Base-by-base conservation (phyloP, 169 alveolate species). In the Eimeria zaria region DNA sequence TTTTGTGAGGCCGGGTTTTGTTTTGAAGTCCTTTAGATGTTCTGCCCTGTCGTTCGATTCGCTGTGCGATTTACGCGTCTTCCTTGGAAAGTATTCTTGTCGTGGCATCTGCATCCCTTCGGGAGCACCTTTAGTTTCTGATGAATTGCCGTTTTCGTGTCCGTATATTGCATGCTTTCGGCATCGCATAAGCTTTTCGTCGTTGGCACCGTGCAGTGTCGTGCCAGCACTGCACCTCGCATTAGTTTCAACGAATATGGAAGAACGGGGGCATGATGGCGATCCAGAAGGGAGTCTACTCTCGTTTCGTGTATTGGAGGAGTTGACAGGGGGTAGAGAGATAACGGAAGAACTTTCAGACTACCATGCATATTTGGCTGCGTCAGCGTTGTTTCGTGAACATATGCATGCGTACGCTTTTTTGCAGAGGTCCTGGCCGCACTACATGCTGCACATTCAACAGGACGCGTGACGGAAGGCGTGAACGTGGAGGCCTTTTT, bases 391-490 rank as follows among this genome's bases (percentile, higher is more conserved):
- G 24, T 3, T 0, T 41, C 44, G n/a, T 18, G 64, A 64, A 39
- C 33, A 20, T 55, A 0, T 84, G 60, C 58, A 20, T 53, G 95
- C 9, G 33, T 90, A 83, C 36, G 88, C 30, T 84, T 30, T 22
- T 92, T 0, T 24, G 5, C 97, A 95, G 98, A 97, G 91, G 98
- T 97, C 36, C 67, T 98, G 80, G 98, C 98, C 14, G 98, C 97
- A 60, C 97, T 98, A 76, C 98, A 96, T 69, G 98, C 98, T 22
- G 98, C 97, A 53, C 99, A 98, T 84, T 97, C 96, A 46, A 96
- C 97, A 73, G 98, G 99, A 9, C 95, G 97, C 53, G 95, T 78
- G 44, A 64, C 76, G 55, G 97, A 98, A 41, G 98, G 99, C 24
- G 98, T 98, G 48, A 97, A 98, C 96, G 64, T 97, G 30, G 98